phyloP scores from a whole-genome alignment of 495 filamentous ascomycete species.

The Xylaria venustula region DNA sequence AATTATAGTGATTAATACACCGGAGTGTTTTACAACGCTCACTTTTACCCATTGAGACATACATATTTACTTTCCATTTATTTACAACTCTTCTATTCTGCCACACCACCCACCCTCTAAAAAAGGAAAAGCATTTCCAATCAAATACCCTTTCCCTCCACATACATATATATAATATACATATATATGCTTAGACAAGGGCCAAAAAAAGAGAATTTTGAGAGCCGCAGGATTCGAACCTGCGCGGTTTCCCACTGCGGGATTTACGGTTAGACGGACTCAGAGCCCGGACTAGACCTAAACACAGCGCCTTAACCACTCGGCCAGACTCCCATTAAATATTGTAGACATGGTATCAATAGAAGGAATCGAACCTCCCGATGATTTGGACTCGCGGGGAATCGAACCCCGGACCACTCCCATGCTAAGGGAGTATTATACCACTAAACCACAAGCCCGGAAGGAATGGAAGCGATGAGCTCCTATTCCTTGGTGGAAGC shows the following conservation, averaged over 20 bases:
- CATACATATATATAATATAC: too few species aligned
- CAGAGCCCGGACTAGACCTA: slow-evolving; percentile 1
- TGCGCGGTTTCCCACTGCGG: slow-evolving; percentile 19
- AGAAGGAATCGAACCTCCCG: slow-evolving; percentile 13
- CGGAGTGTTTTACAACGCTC: too few species aligned
- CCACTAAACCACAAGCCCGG: slow-evolving; percentile 20
- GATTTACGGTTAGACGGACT: slow-evolving; percentile 6
- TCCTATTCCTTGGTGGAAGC: not conserved
- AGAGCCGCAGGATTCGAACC: slow-evolving; percentile 20
- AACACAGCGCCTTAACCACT: slow-evolving; percentile 19
- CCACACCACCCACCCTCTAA: too few species aligned
- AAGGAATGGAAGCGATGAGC: not conserved
- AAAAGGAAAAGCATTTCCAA: too few species aligned
- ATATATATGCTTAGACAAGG: too few species aligned
- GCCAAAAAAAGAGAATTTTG: slow-evolving; percentile 5
- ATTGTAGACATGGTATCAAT: slow-evolving; percentile 9
- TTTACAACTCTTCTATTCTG: too few species aligned
- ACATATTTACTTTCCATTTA: too few species aligned
- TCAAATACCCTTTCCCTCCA: too few species aligned
- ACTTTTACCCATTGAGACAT: too few species aligned
- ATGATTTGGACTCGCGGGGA: slow-evolving; percentile 44
- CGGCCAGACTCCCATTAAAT: slow-evolving; percentile 14
- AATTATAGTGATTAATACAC: too few species aligned
- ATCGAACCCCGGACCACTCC: slow-evolving; percentile 55
- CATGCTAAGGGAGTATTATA: slow-evolving; percentile 41